Evolutionary conservation across 2,329 filamentous ascomycete genomes (phyloP), one percentile per base, ranked within the genome.

Genomic region (Colletotrichum endophyticum): DNA sequence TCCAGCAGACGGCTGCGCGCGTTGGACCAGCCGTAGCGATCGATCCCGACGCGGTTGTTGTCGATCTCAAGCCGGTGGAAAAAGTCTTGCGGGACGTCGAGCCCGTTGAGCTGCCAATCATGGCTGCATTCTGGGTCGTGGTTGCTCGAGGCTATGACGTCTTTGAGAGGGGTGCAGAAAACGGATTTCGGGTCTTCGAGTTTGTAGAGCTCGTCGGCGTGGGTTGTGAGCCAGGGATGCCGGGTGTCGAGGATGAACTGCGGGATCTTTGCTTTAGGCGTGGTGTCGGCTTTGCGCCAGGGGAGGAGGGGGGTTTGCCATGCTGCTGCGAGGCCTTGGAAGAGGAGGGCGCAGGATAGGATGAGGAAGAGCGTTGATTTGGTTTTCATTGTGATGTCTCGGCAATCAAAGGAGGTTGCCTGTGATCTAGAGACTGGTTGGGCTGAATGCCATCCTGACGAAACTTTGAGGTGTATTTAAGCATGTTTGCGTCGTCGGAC

Each of bases 351-450:
- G 4, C 39, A 25, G 39, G 57, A 15, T 1, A 63, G 8, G 32
- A 49, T 16, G 13, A 63, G 25, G 56, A 67, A 61, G 7, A 49
- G 8, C 1, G 30, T 56, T 19, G 36, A 57, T 7, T n/a, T 44
- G 12, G 19, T 22, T 28, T 32, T 73, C 44, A 59, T 73, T 3
- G 11, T 73, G 1, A 1, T 25, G 16, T 27, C 19, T 27, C 2
- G 57, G 36, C 0, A 44, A 3, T 19, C 16, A 19, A 19, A 61
- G 25, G 27, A 12, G 4, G 44, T n/a, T 62, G 56, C 7, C 27
- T 2, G 5, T 59, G n/a, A 0, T 19, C 15, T 19, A 2, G 12
- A 2, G 7, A n/a, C 1, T 19, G n/a, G 0, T 3, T 11, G 13
- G 1, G 7, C 4, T 16, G 53, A 27, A 2, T 28, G 22, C 53